Evolutionary conservation across 1,284 basidiomycete genomes (phyloP).

Genomic region (Papiliotrema terrestris): DNA sequence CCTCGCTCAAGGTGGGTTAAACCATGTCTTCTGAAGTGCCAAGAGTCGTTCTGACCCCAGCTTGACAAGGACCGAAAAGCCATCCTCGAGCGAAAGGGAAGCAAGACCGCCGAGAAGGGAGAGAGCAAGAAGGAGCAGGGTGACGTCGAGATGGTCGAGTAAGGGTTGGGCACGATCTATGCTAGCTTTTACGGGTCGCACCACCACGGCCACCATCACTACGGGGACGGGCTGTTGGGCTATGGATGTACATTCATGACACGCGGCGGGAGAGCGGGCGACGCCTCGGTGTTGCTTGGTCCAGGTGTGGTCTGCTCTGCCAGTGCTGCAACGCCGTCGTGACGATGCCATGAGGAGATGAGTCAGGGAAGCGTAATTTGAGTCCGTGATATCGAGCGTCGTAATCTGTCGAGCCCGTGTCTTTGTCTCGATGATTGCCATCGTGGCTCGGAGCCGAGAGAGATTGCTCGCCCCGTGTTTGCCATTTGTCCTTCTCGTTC

Average conservation of each 20-base stretch:
- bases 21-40: not conserved
- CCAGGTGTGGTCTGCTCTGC: too few species aligned
- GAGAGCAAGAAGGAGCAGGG: slow-evolving; percentile 31
- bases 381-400: not conserved
- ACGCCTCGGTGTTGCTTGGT: too few species aligned
- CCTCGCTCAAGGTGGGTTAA: slow-evolving; percentile 66
- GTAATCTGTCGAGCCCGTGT: not conserved
- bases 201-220: too few species aligned
- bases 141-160: slow-evolving; percentile 48
- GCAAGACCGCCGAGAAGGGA: slow-evolving; percentile 42
- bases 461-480: too few species aligned
- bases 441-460: too few species aligned
- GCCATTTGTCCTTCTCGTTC: too few species aligned
- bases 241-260: slow-evolving; percentile 2
- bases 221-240: not conserved
- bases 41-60: slow-evolving; percentile 8
- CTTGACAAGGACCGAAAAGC: slow-evolving; percentile 53
- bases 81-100: slow-evolving; percentile 52
- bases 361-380: not conserved
- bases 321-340: too few species aligned
- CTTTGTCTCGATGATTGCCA: too few species aligned
- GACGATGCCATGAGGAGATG: not conserved
- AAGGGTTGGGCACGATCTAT: slow-evolving; percentile 5
- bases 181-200: not conserved
- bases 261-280: too few species aligned